phyloP scores from a whole-genome alignment of 805 yeast genomes.

The Citeromyces matritensis region DNA sequence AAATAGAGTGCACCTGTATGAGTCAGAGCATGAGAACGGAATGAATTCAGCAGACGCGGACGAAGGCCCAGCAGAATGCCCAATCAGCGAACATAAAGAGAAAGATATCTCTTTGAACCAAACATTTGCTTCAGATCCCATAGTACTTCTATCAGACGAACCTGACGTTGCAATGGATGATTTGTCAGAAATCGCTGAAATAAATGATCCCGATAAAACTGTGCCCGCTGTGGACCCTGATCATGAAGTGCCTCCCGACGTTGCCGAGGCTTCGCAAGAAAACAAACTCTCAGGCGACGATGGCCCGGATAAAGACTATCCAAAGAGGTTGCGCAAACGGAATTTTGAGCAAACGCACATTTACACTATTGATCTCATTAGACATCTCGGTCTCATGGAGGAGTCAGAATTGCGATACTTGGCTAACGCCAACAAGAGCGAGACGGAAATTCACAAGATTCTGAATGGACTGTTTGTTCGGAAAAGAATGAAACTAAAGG shows the following conservation, averaged over 20 bases:
- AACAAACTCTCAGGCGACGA: neutral
- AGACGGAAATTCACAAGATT: constrained; percentile 10
- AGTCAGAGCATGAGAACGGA: neutral
- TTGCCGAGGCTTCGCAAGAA: neutral
- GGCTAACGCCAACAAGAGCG: constrained; percentile 13
- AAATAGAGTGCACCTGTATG: no score
- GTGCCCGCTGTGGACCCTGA: neutral
- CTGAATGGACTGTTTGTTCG: constrained; percentile 12
- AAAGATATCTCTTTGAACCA: neutral
- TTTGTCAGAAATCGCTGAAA: neutral
- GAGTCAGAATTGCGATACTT: constrained; percentile 11
- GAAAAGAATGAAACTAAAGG: constrained; percentile 8
- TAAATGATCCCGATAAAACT: neutral
- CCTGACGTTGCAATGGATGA: neutral
- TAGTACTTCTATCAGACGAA: no score
- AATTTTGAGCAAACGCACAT: constrained; percentile 18
- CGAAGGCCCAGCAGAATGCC: neutral
- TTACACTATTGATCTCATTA: constrained; percentile 17
- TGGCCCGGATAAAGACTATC: no score
- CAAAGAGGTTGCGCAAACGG: constrained; percentile 13
- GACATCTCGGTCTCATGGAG: constrained; percentile 15
- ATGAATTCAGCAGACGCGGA: neutral
- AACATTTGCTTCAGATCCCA: no score
- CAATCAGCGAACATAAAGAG: constrained; percentile 2
- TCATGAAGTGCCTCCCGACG: neutral